Base-by-base conservation (phyloP, 257 asterid species). In the Solanum neorickii region DNA sequence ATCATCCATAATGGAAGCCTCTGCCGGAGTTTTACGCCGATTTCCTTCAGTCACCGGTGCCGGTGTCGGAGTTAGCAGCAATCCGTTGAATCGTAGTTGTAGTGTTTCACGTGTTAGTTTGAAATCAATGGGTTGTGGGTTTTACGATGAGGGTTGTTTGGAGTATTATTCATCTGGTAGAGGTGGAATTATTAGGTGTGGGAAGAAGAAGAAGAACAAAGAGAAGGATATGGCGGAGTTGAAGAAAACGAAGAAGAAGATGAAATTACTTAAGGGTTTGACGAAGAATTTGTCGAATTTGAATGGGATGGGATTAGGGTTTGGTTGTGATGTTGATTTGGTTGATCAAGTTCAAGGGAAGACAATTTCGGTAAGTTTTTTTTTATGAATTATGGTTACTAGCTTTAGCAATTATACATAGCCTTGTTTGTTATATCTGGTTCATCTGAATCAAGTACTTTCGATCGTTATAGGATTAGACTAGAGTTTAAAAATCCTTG, bases 201-300 rank as follows among this genome's bases (percentile, higher is more conserved):
- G 69, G 72, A 88, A 87, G 88, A 39, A 74, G 25, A 92, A 85
- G 47, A 86, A 74, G 25, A 91, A 85, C 42, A 85, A 68, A 3
- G 83, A n/a, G 9, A 89, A 88, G 70, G 91, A 86, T n/a, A 91
- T 72, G 86, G 89, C 87, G 89, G 90, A 62, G 69, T 62, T 92
- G 91, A 89, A 84, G 90, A 91, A 86, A 91, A 93, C 76, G 75
- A 93, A 91, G 89, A 91, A 90, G 94, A 94, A 92, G 90, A 39
- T 91, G 95, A 95, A 95, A 89, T 89, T 94, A 89, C 87, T 95
- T 18, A 90, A 95, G 91, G 94, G 91, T 29, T 87, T 95, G 87
- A 88, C 94, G 3, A 90, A 62, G 91, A 94, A 93, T 86, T 92
- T 94, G 47, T 83, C 91, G 13, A 86, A 88, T 29, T 91, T 94